Percentiles rank a stretch among this genome's conserved stretches.
These are phyloP conservation scores for Anethum foeniculum DNA, from an alignment of 140 eudicot genomes.

Conservation along the genomic window DNA sequence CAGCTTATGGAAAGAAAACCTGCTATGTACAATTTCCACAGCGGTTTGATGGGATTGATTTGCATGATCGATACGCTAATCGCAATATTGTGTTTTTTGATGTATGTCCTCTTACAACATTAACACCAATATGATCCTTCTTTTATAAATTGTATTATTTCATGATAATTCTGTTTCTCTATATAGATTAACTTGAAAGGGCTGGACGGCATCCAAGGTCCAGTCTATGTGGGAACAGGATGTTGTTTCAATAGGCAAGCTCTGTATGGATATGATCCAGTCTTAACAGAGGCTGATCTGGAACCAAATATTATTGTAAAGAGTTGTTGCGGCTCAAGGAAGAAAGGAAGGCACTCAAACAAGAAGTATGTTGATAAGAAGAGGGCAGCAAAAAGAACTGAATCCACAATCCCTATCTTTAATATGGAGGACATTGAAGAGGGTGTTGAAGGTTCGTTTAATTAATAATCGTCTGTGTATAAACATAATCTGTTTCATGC, in stretches of 20 bases:
- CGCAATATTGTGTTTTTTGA: constrained; percentile 95
- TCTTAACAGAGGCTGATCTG: constrained; percentile 10
- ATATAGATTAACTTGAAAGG: constrained; percentile 24
- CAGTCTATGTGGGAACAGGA: constrained; percentile 62
- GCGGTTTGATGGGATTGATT: constrained; percentile 92
- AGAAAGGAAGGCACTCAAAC: constrained; percentile 40
- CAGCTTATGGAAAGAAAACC: constrained; percentile 74
- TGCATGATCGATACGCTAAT: constrained; percentile 96
- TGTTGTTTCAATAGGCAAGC: constrained; percentile 41
- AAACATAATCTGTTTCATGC: neutral
- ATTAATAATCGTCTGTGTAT: neutral
- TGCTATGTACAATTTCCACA: constrained; percentile 97
- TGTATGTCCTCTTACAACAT: constrained; percentile 33
- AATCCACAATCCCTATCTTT: constrained; percentile 50
- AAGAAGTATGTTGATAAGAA: constrained; percentile 49
- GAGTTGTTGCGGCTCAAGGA: constrained; percentile 52
- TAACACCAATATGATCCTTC: neutral
- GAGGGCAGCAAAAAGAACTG: constrained; percentile 47
- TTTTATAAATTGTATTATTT: neutral
- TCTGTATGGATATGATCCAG: constrained; percentile 12
- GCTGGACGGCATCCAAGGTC: constrained; percentile 19
- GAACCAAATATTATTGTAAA: constrained; percentile 55
- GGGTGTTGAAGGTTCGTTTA: constrained; percentile 48
- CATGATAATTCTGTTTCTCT: neutral
- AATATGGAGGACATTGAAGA: constrained; percentile 55